Conservation (phyloP, 2,329 filamentous ascomycete species). For the Xylariaceae sp. region DNA sequence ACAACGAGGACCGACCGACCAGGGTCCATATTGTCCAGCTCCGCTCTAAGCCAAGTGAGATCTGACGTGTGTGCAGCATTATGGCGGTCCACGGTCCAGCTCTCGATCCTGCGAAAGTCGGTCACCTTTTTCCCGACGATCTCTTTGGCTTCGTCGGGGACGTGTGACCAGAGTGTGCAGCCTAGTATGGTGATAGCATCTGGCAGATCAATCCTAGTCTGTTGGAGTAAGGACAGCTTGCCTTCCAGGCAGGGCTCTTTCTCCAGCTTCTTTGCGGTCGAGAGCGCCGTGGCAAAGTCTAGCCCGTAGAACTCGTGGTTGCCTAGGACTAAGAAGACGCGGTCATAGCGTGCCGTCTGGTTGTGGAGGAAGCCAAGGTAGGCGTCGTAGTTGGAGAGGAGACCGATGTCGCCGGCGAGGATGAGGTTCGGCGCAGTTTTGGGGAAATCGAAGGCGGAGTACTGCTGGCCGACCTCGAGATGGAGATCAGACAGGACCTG, state of each 20-base stretch:
- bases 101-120: slow-evolving; percentile 50
- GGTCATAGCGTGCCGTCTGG: slow-evolving; percentile 37
- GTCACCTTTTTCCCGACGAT: slow-evolving; percentile 41
- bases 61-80: slow-evolving; percentile 45
- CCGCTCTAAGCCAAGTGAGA: slow-evolving; percentile 42
- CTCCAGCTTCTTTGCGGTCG: slow-evolving; percentile 32
- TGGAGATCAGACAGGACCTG: slow-evolving; percentile 43
- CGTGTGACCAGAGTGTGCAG: slow-evolving; percentile 53
- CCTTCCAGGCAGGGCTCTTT: slow-evolving; percentile 33
- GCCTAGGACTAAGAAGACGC: slow-evolving; percentile 45
- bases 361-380: slow-evolving; percentile 40
- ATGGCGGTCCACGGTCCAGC: slow-evolving; percentile 47
- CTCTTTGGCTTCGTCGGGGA: slow-evolving; percentile 34
- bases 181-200: slow-evolving; percentile 49
- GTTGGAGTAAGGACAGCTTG: slow-evolving; percentile 41
- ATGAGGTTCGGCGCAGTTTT: slow-evolving; percentile 38
- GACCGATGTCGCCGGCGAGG: slow-evolving; percentile 47
- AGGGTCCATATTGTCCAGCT: slow-evolving; percentile 2
- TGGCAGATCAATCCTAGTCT: slow-evolving; percentile 34
- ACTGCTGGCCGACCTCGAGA: slow-evolving; percentile 42
- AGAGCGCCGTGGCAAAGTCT: slow-evolving; percentile 33
- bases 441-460: slow-evolving; percentile 36
- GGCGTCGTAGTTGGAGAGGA: slow-evolving; percentile 40
- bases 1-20: slow-evolving; percentile 39
- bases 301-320: slow-evolving; percentile 52